Conservation (phyloP, 768 basidiomycete species). For the Vararia minispora region DNA sequence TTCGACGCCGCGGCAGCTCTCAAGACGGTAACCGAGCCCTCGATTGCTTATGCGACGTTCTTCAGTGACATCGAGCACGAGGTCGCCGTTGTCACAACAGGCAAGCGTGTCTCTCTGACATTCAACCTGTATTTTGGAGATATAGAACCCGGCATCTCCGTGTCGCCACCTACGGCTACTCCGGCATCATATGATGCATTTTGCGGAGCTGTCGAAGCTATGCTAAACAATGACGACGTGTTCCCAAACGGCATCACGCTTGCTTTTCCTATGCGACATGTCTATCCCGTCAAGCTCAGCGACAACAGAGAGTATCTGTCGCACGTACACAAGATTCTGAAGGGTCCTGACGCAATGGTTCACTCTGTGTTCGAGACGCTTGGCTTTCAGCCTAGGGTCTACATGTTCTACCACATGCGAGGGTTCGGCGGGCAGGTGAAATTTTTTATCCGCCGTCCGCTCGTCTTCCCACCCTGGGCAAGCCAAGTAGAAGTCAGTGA, state of each 20-base stretch:
- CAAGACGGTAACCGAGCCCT: neutral
- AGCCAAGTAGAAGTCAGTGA: neutral
- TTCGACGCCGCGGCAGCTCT: constrained; percentile 2
- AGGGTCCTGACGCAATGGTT: constrained; percentile 2
- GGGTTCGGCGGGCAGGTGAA: too few species aligned
- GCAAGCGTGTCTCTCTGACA: constrained; percentile 30
- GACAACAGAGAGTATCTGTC: neutral
- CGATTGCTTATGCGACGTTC: constrained; percentile 19
- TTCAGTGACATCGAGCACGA: constrained; percentile 33
- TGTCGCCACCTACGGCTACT: neutral
- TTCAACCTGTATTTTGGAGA: constrained; percentile 28
- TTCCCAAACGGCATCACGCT: constrained; percentile 1
- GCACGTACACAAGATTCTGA: constrained; percentile 1
- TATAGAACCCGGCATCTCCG: neutral
- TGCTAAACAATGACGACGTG: constrained; percentile 2
- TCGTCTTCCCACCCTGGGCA: too few species aligned
- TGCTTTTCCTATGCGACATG: constrained; percentile 4
- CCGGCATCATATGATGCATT: neutral
- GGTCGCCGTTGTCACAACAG: constrained; percentile 24
- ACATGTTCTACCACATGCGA: constrained; percentile 1
- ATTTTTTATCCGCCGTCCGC: too few species aligned
- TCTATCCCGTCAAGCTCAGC: constrained; percentile 1
- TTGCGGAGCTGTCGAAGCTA: neutral
- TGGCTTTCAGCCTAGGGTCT: neutral
- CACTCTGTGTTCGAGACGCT: neutral